Percentiles rank a stretch among this genome's conserved stretches.
Conservation (phyloP, 805 yeast genomes). For the Blastobotrys muscicola region DNA sequence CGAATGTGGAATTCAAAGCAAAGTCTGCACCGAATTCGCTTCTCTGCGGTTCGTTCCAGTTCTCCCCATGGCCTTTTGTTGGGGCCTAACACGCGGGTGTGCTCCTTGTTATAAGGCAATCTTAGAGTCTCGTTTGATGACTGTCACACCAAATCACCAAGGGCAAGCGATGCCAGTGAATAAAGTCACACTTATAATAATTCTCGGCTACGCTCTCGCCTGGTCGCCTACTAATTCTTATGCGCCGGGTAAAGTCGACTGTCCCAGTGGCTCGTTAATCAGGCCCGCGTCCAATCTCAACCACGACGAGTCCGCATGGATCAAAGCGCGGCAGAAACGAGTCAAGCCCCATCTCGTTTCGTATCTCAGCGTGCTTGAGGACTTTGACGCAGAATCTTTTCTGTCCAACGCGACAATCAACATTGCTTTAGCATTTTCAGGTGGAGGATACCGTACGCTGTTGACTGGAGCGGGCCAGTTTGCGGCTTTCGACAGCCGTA, state of each 20-base stretch:
- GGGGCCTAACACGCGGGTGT: too few relatives aligned
- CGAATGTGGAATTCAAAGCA: too few relatives aligned
- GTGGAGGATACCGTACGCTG: slow-evolving; percentile 92
- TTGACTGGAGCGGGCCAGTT: slow-evolving; percentile 75
- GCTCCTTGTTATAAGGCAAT: too few relatives aligned
- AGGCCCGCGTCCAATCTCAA: slow-evolving; percentile 24
- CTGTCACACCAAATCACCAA: too few relatives aligned
- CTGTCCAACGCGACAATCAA: slow-evolving; percentile 23
- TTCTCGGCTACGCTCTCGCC: slow-evolving; percentile 4
- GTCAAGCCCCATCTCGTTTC: slow-evolving; percentile 34
- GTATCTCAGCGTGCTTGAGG: slow-evolving; percentile 40
- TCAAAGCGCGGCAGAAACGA: slow-evolving; percentile 21
- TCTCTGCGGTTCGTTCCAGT: too few relatives aligned
- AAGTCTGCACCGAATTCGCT: too few relatives aligned
- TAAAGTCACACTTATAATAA: too few relatives aligned
- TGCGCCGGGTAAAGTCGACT: slow-evolving; percentile 36
- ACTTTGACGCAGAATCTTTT: slow-evolving; percentile 35
- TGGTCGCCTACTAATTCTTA: slow-evolving; percentile 33
- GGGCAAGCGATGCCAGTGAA: too few relatives aligned
- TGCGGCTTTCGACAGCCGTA: slow-evolving; percentile 69
- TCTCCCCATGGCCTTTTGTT: too few relatives aligned
- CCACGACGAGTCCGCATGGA: slow-evolving; percentile 24
- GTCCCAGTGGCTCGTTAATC: slow-evolving; percentile 31
- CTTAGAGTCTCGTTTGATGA: too few relatives aligned
- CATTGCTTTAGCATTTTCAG: slow-evolving; percentile 50